Base-by-base conservation (phyloP, 2,329 filamentous ascomycete genomes). In the Gyromitra esculenta region DNA sequence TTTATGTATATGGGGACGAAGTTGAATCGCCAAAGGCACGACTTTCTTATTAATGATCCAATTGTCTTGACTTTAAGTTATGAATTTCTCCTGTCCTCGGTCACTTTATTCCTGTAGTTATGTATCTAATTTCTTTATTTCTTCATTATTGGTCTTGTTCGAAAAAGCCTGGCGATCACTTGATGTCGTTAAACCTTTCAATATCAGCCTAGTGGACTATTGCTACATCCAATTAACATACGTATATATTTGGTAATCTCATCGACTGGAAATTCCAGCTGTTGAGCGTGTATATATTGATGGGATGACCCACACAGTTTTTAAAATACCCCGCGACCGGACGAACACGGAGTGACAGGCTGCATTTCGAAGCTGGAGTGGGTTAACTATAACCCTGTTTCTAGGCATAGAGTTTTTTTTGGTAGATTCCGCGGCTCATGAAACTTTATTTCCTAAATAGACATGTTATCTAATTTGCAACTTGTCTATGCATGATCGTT, bases 21-120 rank as follows among this genome's bases (percentile, higher is more conserved):
- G 65, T 50, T 37, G 21, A 11, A 45, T 63, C 25, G 25, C 25
- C 39, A 50, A 50, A 25, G 18, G 35, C 31, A 60, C 41, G n/a
- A 57, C 25, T 71, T 70, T 70, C 56, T 54, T 75, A 69, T 48
- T 71, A 69, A 69, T 52, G 41, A 41, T 57, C 39, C 41, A 15
- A 7, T 54, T 73, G 13, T 71, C 56, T 65, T 65, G 31, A 39
- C 39, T 63, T 63, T n/a, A 25, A 15, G 39, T 39, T 62, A 45
- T 62, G 7, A 41, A 56, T 57, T 74, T 57, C 59, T 64, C 64
- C 18, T 75, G 59, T 65, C 52, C 18, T 25, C 41, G 66, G 15
- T 9, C 39, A 31, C 56, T 35, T 7, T 69, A 70, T 63, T 39
- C 64, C 56, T 70, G 64, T 63, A 69, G 57, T 69, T 57, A 63